Evolutionary conservation across 2,329 filamentous ascomycete species (phyloP).

Genomic region (Diplodia sapinea): DNA sequence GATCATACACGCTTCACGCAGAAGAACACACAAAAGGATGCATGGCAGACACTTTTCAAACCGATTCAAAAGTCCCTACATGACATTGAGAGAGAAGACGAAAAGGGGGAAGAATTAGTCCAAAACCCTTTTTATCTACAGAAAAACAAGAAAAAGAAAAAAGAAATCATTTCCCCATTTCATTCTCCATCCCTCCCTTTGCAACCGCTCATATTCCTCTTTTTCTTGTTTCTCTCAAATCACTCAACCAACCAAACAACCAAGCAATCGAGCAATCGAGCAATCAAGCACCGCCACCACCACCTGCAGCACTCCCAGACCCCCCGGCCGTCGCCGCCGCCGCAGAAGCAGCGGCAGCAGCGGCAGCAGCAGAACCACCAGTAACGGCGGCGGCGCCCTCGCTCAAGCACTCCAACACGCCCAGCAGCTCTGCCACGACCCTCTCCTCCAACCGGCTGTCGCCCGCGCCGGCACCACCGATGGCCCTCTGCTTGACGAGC

Average conservation of each 20-base stretch:
- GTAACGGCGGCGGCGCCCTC: conserved; percentile 29
- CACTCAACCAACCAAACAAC: neutral
- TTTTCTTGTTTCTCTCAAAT: neutral
- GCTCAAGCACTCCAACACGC: conserved; percentile 47
- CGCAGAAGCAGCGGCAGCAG: too few species aligned
- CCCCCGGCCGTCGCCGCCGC: too few species aligned
- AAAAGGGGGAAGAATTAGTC: neutral
- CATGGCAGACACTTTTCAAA: neutral
- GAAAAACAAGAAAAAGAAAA: neutral
- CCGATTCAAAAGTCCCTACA: neutral
- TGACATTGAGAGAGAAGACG: neutral
- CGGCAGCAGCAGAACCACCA: too few species aligned
- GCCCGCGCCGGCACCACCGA: conserved; percentile 45
- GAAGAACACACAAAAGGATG: neutral
- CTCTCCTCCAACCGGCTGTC: conserved; percentile 77
- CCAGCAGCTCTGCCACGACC: conserved; percentile 59
- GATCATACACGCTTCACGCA: neutral
- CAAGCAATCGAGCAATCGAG: neutral
- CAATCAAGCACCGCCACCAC: neutral
- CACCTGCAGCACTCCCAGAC: too few species aligned
- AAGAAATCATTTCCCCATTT: neutral
- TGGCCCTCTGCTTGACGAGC: conserved; percentile 56
- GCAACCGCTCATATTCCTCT: neutral
- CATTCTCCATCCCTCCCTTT: neutral
- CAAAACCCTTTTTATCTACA: neutral